Base-by-base conservation (phyloP, 2,329 filamentous ascomycete species). In the Ophiostoma ulmi region DNA sequence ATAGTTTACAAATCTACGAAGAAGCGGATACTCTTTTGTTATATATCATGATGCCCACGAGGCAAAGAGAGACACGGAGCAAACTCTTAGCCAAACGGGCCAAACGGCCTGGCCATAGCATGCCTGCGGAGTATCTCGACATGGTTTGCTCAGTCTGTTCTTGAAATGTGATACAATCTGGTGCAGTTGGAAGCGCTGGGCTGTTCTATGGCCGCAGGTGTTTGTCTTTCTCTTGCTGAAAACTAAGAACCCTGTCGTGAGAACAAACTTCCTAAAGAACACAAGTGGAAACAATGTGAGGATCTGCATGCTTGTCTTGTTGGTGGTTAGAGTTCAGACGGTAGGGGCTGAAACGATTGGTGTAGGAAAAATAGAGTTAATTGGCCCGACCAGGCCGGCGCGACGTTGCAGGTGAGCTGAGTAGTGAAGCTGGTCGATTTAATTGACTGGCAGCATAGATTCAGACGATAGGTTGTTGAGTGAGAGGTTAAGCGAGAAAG, bases 281-380 rank as follows among this genome's bases (percentile, higher is more conserved):
- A 1, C 7, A 61, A 66, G 22, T n/a, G 38, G 39, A 13, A 61
- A 48, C 67, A 3, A 22, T 58, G 22, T 10, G 52, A 58, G 52
- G 22, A 58, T 58, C 26, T 63, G 26, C 58, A 63, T 63, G 26
- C 31, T 35, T 35, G 58, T 26, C 14, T 63, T 31, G 22, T 22
- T 17, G 13, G 55, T 61, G 20, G 61, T 38, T 11, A 5, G 58
- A 63, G 58, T 63, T 63, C 58, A 63, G 58, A 63, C 58, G 58
- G 58, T 63, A 68, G 41, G 41, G 66, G 66, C 38, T 67, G 39
- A 67, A 41, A 67, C 65, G 65, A 67, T 41, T 31, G 65, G 65
- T 67, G 65, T 35, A 31, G 39, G 65, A 65, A 36, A 26, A 65
- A 65, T 65, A 41, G 20, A 65, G 63, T 65, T 65, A 36, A 22